Evolutionary conservation across 139 green algal genomes (phyloP).

Genomic region (Chlorella sp.): DNA sequence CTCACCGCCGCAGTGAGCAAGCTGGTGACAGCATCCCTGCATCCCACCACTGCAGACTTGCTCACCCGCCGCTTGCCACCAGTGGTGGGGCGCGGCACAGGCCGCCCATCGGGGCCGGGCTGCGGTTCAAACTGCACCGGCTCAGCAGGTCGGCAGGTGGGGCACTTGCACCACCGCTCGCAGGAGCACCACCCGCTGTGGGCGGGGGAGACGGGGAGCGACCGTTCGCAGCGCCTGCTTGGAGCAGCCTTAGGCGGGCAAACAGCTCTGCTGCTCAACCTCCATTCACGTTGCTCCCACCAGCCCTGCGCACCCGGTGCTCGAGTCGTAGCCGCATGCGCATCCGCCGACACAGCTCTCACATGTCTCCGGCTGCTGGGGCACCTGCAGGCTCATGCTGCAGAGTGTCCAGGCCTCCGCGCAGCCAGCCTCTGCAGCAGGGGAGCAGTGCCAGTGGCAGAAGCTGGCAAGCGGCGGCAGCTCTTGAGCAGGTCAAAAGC

Average conservation of each 20-base stretch:
- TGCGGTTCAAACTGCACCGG: background rate
- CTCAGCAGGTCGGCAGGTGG: background rate
- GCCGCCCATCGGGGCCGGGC: background rate
- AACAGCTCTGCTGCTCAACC: background rate
- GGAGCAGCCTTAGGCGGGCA: background rate
- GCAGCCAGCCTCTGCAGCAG: no score
- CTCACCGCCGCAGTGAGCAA: no score
- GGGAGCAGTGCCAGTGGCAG: no score
- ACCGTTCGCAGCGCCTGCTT: background rate
- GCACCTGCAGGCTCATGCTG: no score
- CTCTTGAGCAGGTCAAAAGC: no score
- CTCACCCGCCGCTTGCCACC: background rate
- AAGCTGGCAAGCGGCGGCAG: no score
- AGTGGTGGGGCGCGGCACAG: background rate
- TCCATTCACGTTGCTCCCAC: background rate
- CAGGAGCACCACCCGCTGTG: conserved; percentile 9
- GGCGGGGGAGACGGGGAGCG: no score
- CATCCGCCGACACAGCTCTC: background rate
- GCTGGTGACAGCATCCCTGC: no score
- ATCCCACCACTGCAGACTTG: background rate
- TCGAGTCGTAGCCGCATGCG: conserved; percentile 9
- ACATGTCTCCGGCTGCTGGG: background rate
- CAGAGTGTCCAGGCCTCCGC: no score
- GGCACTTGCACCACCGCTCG: conserved; percentile 3
- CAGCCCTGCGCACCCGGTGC: background rate